Evolutionary conservation across 257 asterid genomes (phyloP).

Genomic region (Plantago major): DNA sequence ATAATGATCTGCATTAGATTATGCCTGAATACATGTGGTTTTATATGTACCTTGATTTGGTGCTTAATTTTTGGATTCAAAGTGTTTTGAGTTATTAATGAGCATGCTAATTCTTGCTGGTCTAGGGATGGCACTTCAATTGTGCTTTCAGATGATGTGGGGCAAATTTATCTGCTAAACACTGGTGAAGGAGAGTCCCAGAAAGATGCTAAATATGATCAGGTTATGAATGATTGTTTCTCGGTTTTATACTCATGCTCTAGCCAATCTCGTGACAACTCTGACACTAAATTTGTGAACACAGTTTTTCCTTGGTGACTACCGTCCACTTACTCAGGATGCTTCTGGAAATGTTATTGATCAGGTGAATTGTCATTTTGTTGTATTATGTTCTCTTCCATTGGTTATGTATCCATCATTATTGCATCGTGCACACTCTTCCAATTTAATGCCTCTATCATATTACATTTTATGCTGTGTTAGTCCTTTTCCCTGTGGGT

Average conservation of each 20-base stretch:
- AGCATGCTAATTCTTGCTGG: constrained; percentile 34
- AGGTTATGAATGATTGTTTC: constrained; percentile 41
- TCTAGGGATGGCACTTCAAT: constrained; percentile 96
- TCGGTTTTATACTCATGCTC: constrained; percentile 13
- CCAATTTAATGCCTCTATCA: not conserved
- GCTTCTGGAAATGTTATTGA: constrained; percentile 78
- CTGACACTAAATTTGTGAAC: constrained; percentile 30
- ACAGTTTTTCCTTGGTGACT: constrained; percentile 98
- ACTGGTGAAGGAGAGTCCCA: constrained; percentile 99
- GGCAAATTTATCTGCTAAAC: constrained; percentile 85
- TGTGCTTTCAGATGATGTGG: constrained; percentile 96
- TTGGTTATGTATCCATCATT: constrained; percentile 5
- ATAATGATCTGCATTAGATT: not conserved
- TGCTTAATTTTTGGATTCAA: not conserved
- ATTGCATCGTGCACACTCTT: constrained; percentile 3
- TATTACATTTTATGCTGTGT: too few relatives aligned
- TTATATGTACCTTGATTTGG: not conserved
- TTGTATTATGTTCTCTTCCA: too few relatives aligned
- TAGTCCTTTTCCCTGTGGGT: too few relatives aligned
- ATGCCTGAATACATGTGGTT: not conserved
- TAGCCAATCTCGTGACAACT: constrained; percentile 13
- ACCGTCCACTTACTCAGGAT: constrained; percentile 86
- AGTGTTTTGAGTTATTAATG: constrained; percentile 4
- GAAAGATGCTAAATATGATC: constrained; percentile 95
- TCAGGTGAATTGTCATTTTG: constrained; percentile 50